Percentiles rank a stretch among this genome's conserved stretches.
These are phyloP conservation scores for Chamaenerion angustifolium DNA, from an alignment of 345 rosid species.

Conservation along the genomic window DNA sequence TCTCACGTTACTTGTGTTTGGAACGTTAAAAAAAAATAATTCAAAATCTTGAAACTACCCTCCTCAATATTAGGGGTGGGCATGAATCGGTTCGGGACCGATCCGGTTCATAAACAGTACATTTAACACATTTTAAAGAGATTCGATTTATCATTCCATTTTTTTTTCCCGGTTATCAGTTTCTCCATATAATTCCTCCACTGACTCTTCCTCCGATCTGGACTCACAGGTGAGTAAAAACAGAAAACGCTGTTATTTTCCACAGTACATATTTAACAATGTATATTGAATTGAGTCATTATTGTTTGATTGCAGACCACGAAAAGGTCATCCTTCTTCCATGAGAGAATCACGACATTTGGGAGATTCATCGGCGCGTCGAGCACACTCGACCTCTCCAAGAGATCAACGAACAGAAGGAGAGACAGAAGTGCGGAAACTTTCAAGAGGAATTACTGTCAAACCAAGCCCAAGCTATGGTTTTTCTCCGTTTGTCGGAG, in stretches of 20 bases:
- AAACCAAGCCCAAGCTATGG: slow-evolving; percentile 25
- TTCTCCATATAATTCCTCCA: slow-evolving; percentile 24
- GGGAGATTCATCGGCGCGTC: slow-evolving; percentile 58
- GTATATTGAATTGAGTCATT: background rate
- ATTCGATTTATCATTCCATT: too few species aligned
- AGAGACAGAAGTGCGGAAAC: slow-evolving; percentile 13
- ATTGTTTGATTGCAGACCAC: background rate
- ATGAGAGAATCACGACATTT: slow-evolving; percentile 45
- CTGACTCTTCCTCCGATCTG: slow-evolving; percentile 37
- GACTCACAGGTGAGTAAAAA: slow-evolving; percentile 45
- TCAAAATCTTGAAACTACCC: too few species aligned
- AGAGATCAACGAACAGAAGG: slow-evolving; percentile 31
- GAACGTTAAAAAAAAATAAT: too few species aligned
- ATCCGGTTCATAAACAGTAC: too few species aligned
- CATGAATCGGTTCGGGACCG: too few species aligned
- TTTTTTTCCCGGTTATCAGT: too few species aligned
- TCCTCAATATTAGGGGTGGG: too few species aligned
- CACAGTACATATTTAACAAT: background rate
- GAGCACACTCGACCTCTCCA: slow-evolving; percentile 33
- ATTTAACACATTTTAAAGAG: too few species aligned
- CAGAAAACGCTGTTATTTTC: background rate
- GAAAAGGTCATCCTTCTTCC: slow-evolving; percentile 52
- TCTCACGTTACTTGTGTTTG: too few species aligned
- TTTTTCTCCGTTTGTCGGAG: slow-evolving; percentile 35
- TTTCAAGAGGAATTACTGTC: slow-evolving; percentile 12